Conservation (phyloP, 1,284 basidiomycete species). For the Trametes hirsuta region DNA sequence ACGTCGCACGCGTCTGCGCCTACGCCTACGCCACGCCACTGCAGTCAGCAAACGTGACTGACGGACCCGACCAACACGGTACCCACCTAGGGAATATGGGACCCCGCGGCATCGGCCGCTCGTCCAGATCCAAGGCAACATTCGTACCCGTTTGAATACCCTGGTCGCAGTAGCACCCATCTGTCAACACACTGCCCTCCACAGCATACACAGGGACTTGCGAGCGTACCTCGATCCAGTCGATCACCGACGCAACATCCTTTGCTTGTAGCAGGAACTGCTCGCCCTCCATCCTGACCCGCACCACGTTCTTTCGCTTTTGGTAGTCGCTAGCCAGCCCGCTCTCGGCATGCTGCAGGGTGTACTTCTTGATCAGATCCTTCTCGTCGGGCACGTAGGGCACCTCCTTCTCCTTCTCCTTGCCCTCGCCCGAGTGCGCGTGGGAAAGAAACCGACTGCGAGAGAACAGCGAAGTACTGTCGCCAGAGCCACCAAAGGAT, state of each 20-base stretch:
- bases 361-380: conserved; percentile 68
- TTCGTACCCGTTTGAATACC: conserved; percentile 94
- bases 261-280: conserved; percentile 95
- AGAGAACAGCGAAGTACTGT: conserved; percentile 21
- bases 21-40: conserved; percentile 6
- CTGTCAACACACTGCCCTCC: background rate
- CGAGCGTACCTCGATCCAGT: conserved; percentile 89
- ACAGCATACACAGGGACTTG: background rate
- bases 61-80: background rate
- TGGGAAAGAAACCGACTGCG: conserved; percentile 24
- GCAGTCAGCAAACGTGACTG: background rate
- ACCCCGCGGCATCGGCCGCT: conserved; percentile 86
- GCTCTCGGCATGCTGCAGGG: conserved; percentile 89
- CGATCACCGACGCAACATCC: conserved; percentile 85
- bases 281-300: conserved; percentile 91
- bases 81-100: conserved; percentile 77
- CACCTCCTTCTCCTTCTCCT: conserved; percentile 24
- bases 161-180: conserved; percentile 46
- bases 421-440: conserved; percentile 7
- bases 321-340: conserved; percentile 94
- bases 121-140: conserved; percentile 89
- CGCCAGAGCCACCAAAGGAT: conserved; percentile 1
- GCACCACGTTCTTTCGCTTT: conserved; percentile 95
- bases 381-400: conserved; percentile 44
- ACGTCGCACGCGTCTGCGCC: conserved; percentile 21